These are phyloP conservation scores for Globisporangium parvum DNA, from an alignment of 352 stramenopile species.

Conservation along the genomic window DNA sequence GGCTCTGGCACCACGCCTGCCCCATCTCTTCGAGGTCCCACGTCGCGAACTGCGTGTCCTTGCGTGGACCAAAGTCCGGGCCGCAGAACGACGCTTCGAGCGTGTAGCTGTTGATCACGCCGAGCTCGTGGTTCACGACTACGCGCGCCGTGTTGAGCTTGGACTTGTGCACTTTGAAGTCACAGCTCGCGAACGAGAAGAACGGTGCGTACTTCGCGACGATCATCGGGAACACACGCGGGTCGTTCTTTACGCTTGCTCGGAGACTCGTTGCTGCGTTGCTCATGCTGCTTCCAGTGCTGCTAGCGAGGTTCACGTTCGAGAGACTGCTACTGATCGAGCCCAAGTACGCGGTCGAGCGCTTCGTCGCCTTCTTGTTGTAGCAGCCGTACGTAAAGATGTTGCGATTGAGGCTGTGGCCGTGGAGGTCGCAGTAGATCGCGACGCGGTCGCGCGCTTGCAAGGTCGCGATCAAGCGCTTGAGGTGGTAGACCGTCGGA, in stretches of 20 bases:
- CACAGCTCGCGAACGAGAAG: conserved; percentile 83
- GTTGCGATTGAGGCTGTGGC: conserved; percentile 79
- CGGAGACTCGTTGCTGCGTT: not conserved
- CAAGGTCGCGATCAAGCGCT: conserved; percentile 56
- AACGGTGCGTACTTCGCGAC: conserved; percentile 59
- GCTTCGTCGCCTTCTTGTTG: conserved; percentile 27
- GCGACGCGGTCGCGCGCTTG: conserved; percentile 56
- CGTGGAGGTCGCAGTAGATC: conserved; percentile 81
- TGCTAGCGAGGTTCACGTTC: not conserved
- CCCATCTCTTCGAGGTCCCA: conserved; percentile 76
- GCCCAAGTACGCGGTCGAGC: conserved; percentile 1
- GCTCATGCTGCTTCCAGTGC: not conserved
- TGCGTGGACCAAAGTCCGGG: conserved; percentile 55
- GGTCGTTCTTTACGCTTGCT: conserved; percentile 40
- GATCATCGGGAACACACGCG: conserved; percentile 76
- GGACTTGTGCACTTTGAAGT: conserved; percentile 88
- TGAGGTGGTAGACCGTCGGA: conserved; percentile 75
- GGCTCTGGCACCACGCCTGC: conserved; percentile 59
- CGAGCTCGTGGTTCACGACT: conserved; percentile 84
- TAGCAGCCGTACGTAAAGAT: conserved; percentile 86
- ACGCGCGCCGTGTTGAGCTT: conserved; percentile 88
- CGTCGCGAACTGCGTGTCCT: conserved; percentile 74
- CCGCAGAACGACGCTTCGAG: conserved; percentile 90
- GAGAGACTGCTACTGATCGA: not conserved
- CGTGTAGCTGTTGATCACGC: conserved; percentile 84